Percentiles rank a stretch among this genome's conserved stretches.
Conservation (phyloP, 371 early-diverging fungal species). For the Rhizopus sp. region DNA sequence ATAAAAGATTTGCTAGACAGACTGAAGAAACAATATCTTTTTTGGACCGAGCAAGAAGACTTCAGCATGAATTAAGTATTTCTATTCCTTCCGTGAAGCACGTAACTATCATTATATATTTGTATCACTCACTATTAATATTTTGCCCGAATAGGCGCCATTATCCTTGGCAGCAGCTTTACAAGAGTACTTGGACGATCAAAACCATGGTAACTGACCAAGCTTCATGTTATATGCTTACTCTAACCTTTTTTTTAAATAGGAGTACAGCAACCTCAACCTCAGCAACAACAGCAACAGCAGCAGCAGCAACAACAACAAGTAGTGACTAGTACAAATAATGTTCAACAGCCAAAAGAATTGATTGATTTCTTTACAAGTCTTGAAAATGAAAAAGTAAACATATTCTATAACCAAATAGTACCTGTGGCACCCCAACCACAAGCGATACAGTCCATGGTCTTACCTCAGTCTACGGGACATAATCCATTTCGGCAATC, state of each 20-base stretch:
- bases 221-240: background rate
- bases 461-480: constrained; percentile 9
- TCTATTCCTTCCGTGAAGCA: constrained; percentile 85
- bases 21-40: constrained; percentile 80
- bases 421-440: constrained; percentile 3
- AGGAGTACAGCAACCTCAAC: background rate
- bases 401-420: constrained; percentile 42
- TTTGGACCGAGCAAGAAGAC: constrained; percentile 74
- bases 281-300: constrained; percentile 10
- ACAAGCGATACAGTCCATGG: background rate
- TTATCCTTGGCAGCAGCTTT: constrained; percentile 81
- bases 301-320: constrained; percentile 17
- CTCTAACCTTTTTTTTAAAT: background rate
- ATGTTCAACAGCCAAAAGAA: constrained; percentile 45
- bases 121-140: constrained; percentile 2
- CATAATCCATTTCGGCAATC: constrained; percentile 25
- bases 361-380: constrained; percentile 76
- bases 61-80: constrained; percentile 72
- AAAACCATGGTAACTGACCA: constrained; percentile 7
- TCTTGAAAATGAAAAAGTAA: constrained; percentile 63
- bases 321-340: constrained; percentile 19
- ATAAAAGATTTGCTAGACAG: constrained; percentile 87
- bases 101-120: constrained; percentile 45
- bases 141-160: constrained; percentile 63
- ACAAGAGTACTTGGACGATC: constrained; percentile 76